Evolutionary conservation across 2,329 filamentous ascomycete species (phyloP).

Genomic region (Monilinia aucupariae): DNA sequence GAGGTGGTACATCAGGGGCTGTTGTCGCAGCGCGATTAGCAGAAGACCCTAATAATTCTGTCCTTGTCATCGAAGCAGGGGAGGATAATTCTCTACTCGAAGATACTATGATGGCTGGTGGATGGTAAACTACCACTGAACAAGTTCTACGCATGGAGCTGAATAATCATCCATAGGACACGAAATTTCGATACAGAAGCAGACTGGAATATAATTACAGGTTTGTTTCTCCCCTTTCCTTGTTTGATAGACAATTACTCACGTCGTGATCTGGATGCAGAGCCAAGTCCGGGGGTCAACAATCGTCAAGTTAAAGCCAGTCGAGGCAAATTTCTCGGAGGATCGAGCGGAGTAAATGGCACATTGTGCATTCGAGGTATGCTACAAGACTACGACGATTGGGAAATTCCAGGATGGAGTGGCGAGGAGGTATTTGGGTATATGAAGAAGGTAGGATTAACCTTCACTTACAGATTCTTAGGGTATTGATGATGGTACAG

Average conservation of each 20-base stretch:
- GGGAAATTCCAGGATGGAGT: slow-evolving; percentile 50
- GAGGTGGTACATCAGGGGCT: slow-evolving; percentile 44
- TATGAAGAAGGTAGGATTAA: slow-evolving; percentile 45
- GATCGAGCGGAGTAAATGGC: slow-evolving; percentile 46
- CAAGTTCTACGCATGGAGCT: background rate
- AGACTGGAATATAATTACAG: slow-evolving; percentile 47
- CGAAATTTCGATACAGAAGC: slow-evolving; percentile 45
- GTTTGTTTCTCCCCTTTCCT: too few species aligned
- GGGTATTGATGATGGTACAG: slow-evolving; percentile 28
- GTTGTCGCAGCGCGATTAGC: slow-evolving; percentile 49
- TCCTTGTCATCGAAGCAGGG: slow-evolving; percentile 47
- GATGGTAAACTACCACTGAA: slow-evolving; percentile 34
- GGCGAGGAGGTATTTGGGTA: slow-evolving; percentile 52
- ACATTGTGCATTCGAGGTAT: slow-evolving; percentile 46
- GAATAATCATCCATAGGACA: slow-evolving; percentile 34
- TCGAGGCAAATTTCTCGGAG: slow-evolving; percentile 46
- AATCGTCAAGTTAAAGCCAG: slow-evolving; percentile 44
- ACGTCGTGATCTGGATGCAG: too few species aligned
- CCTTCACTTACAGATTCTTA: background rate
- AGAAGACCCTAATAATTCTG: slow-evolving; percentile 43
- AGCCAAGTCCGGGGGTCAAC: slow-evolving; percentile 35
- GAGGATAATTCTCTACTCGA: slow-evolving; percentile 42
- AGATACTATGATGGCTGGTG: slow-evolving; percentile 48
- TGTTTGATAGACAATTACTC: too few species aligned
- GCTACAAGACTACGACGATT: slow-evolving; percentile 50